Percentiles rank a stretch among this genome's conserved stretches.
These are phyloP conservation scores for Orbilia blumenaviensis DNA, from an alignment of 2,329 filamentous ascomycete species.

Conservation along the genomic window DNA sequence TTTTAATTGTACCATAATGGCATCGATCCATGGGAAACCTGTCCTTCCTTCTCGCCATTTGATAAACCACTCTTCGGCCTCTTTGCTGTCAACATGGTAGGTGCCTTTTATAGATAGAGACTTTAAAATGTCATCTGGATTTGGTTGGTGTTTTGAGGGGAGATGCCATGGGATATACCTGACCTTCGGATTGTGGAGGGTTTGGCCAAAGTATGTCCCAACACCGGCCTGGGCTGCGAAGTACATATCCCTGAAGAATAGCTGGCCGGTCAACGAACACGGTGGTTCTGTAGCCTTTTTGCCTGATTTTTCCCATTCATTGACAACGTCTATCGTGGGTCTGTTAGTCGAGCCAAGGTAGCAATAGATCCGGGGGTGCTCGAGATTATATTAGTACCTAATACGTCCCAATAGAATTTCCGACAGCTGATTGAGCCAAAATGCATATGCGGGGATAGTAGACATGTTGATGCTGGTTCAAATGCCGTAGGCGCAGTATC, in stretches of 20 bases:
- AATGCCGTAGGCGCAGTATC: conserved; percentile 78
- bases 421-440: conserved; percentile 77
- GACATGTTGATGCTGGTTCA: conserved; percentile 75
- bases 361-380: not conserved
- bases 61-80: conserved; percentile 73
- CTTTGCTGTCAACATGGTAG: conserved; percentile 71
- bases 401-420: conserved; percentile 76
- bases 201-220: conserved; percentile 72
- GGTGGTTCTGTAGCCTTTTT: conserved; percentile 69
- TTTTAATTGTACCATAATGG: conserved; percentile 77
- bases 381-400: not conserved
- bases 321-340: conserved; percentile 67
- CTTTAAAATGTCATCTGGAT: conserved; percentile 62
- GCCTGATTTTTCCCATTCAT: conserved; percentile 67
- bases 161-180: conserved; percentile 83
- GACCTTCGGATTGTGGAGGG: conserved; percentile 69
- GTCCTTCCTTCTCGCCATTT: conserved; percentile 76
- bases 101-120: conserved; percentile 66
- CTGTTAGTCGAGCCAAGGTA: not conserved
- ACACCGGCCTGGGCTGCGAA: conserved; percentile 78
- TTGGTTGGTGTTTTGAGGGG: conserved; percentile 68
- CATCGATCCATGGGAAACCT: conserved; percentile 83
- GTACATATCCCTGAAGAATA: conserved; percentile 84
- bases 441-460: conserved; percentile 77
- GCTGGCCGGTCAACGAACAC: conserved; percentile 75